phyloP scores from a whole-genome alignment of 805 yeast species.

The Candida bentonensis region DNA sequence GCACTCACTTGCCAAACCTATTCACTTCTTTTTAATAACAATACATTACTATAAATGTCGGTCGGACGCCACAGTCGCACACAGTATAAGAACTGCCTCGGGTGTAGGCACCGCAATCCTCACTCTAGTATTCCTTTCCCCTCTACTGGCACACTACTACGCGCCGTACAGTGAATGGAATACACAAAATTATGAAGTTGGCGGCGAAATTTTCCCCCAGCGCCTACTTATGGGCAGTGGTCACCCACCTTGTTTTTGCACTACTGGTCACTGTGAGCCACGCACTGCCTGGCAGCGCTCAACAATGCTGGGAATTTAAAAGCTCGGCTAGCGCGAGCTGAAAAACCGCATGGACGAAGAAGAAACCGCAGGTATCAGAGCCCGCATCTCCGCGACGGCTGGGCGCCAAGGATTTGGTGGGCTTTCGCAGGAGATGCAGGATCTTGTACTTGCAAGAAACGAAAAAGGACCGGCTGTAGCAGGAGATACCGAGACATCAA shows the following conservation, averaged over 20 bases:
- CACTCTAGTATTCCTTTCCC: background rate
- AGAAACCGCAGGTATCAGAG: background rate
- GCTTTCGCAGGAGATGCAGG: background rate
- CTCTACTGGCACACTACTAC: background rate
- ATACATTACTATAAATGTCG: too few species aligned
- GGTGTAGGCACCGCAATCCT: background rate
- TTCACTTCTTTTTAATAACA: too few species aligned
- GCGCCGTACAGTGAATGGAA: slow-evolving; percentile 2
- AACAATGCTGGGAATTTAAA: background rate
- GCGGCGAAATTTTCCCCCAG: background rate
- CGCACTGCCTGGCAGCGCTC: background rate
- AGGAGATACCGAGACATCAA: background rate
- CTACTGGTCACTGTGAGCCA: background rate
- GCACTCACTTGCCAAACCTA: too few species aligned
- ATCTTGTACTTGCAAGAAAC: background rate
- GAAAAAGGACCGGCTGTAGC: background rate
- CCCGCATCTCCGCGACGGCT: background rate
- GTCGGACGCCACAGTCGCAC: background rate
- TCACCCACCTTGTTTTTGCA: background rate
- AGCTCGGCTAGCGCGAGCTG: background rate
- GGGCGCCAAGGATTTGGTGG: background rate
- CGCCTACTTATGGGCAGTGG: background rate
- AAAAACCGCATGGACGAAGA: too few species aligned
- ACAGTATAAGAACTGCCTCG: slow-evolving; percentile 1
- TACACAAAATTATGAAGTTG: background rate